phyloP scores from a whole-genome alignment of 2,329 filamentous ascomycete genomes.

The Bretziella fagacearum region DNA sequence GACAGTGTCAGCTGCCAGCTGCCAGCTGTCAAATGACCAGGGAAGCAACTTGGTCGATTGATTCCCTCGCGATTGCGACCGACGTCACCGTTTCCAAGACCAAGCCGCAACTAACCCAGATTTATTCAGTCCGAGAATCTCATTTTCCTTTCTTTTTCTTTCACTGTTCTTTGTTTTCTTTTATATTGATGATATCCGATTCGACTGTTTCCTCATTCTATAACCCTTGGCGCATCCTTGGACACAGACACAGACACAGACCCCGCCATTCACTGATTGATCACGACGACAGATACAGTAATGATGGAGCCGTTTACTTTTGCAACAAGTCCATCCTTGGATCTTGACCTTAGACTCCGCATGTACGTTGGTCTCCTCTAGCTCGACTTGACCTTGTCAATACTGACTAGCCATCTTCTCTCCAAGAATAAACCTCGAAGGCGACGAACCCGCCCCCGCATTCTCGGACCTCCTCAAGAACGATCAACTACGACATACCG shows the following conservation, averaged over 20 bases:
- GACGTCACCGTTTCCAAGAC: constrained; percentile 3
- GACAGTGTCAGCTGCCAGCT: neutral
- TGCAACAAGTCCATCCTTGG: constrained; percentile 69
- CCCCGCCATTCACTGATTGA: neutral
- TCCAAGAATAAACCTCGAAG: constrained; percentile 31
- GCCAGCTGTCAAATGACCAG: neutral
- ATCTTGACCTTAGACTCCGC: constrained; percentile 52
- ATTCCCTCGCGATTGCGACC: neutral
- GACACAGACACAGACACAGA: neutral
- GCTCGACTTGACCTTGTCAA: neutral
- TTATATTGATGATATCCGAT: no score
- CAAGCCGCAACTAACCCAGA: neutral
- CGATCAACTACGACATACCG: constrained; percentile 69
- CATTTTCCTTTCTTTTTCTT: neutral
- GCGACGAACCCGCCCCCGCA: constrained; percentile 26
- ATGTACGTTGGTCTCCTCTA: constrained; percentile 30
- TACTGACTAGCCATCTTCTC: constrained; percentile 3
- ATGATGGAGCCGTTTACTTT: constrained; percentile 92
- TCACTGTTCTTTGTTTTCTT: neutral
- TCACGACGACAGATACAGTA: neutral
- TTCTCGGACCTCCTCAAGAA: constrained; percentile 58
- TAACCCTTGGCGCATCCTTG: no score
- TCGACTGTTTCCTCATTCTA: no score
- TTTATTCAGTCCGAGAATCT: neutral
- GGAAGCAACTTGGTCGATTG: neutral